A percentile compares a stretch with the other conserved stretches of the same genome.
These are phyloP conservation scores for Silene coronaria DNA, from an alignment of 179 eudicot genomes.

Conservation along the genomic window DNA sequence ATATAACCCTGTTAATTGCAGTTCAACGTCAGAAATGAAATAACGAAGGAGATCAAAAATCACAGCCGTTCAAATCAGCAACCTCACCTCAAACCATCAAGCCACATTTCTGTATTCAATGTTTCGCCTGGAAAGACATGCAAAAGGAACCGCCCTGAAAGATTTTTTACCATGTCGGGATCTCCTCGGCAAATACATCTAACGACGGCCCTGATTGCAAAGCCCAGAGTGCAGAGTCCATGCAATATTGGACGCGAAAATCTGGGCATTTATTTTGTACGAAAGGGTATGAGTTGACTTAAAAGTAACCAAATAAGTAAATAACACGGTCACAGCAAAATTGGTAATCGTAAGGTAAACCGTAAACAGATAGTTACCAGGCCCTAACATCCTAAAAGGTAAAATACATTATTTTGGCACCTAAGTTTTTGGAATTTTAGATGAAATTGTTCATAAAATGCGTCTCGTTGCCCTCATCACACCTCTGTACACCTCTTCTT, in stretches of 20 bases:
- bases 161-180: slow-evolving; percentile 52
- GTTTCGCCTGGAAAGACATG: slow-evolving; percentile 94
- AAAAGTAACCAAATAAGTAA: not conserved
- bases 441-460: too few species aligned
- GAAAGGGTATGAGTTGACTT: not conserved
- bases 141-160: slow-evolving; percentile 71
- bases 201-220: slow-evolving; percentile 70
- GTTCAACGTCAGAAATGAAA: slow-evolving; percentile 7
- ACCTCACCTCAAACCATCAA: slow-evolving; percentile 61
- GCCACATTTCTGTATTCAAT: slow-evolving; percentile 90
- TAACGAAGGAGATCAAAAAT: not conserved
- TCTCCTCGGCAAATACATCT: slow-evolving; percentile 73
- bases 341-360: not conserved
- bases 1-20: slow-evolving; percentile 60
- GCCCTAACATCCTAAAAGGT: not conserved
- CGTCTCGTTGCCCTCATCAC: too few species aligned
- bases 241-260: slow-evolving; percentile 88
- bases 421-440: too few species aligned
- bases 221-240: slow-evolving; percentile 89
- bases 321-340: not conserved
- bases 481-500: too few species aligned
- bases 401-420: too few species aligned
- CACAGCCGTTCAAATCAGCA: not conserved
- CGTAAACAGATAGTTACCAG: too few species aligned
- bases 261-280: slow-evolving; percentile 26